Evolutionary conservation across 2,329 filamentous ascomycete genomes (phyloP), one percentile per base, ranked within the genome.

Genomic region (Verticillium dahliae): DNA sequence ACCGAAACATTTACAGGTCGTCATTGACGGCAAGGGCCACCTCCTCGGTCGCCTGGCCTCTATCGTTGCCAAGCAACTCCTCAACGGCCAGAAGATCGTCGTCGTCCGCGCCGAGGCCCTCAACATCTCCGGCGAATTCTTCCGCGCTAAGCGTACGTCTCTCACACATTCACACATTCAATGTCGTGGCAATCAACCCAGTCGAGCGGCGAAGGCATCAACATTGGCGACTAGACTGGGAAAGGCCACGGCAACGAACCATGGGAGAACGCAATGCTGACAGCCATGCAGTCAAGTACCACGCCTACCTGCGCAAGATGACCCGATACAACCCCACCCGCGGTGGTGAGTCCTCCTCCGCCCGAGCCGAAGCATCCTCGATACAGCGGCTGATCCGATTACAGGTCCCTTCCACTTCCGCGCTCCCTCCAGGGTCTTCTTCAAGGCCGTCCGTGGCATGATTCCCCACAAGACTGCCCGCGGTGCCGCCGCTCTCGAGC

Each of bases 91-190:
- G 86, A 98, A 98, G 90, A 96, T 99, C 79, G 94, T 98, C 76
- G 85, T 99, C 74, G 95, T 99, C 80, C 92, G 95, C 86, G 96
- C 91, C 84, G 95, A 99, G 85, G 92, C 92, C 75, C 89, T 99
- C 81, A 99, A 99, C 90, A 99, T 99, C 88, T 99, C 95, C 73
- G 95, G 95, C 85, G 95, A 98, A 87, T 99, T 99, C 91, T 99
- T 99, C 91, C 92, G 95, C 81, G 89, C 94, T 73, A 99, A 99
- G 90, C 90, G 95, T 99, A 97, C 82, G 94, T 97, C 76, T 13
- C 68, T 68, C 62, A 63, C 62, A 64, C 27, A 27, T 27, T 27
- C 27, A 27, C 62, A 61, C 41, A 59, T 27, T 11, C n/a, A 15
- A 50, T 6, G 11, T 5, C 35, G 35, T 18, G 18, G n/a, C 45